Conservation (phyloP, 441 rosid species). For the Syzygium malaccense region DNA sequence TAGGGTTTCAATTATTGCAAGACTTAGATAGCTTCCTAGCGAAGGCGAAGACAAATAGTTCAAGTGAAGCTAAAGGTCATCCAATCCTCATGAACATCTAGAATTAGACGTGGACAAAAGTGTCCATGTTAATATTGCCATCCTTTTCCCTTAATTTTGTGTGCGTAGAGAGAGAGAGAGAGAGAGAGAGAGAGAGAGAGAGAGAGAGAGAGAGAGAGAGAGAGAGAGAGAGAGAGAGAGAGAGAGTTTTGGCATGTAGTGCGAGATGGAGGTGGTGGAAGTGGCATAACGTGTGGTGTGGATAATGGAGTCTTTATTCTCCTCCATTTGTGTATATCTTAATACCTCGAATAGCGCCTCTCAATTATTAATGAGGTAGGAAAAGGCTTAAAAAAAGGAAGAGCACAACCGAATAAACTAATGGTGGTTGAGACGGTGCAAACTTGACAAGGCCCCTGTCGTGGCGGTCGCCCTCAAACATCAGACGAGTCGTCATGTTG, state of each 20-base stretch:
- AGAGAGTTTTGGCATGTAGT: not conserved
- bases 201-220: too few relatives aligned
- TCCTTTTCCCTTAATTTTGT: not conserved
- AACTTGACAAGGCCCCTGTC: not conserved
- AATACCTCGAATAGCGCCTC: not conserved
- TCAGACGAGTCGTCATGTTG: not conserved
- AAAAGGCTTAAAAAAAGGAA: not conserved
- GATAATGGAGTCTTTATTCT: not conserved
- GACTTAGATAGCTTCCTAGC: not conserved
- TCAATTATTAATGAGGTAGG: not conserved
- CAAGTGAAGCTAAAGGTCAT: not conserved
- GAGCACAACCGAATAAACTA: not conserved
- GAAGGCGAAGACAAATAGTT: not conserved
- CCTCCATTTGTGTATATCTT: not conserved
- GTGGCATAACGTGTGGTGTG: not conserved
- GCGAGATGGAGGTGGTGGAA: not conserved
- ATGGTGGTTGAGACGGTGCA: not conserved
- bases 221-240: not conserved
- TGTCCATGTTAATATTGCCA: not conserved
- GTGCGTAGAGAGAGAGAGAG: not conserved
- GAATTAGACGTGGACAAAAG: not conserved
- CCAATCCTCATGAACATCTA: not conserved
- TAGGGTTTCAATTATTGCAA: not conserved
- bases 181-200: too few relatives aligned
- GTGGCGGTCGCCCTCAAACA: not conserved